phyloP scores from a whole-genome alignment of 805 yeast species.

The Pichia californica region DNA sequence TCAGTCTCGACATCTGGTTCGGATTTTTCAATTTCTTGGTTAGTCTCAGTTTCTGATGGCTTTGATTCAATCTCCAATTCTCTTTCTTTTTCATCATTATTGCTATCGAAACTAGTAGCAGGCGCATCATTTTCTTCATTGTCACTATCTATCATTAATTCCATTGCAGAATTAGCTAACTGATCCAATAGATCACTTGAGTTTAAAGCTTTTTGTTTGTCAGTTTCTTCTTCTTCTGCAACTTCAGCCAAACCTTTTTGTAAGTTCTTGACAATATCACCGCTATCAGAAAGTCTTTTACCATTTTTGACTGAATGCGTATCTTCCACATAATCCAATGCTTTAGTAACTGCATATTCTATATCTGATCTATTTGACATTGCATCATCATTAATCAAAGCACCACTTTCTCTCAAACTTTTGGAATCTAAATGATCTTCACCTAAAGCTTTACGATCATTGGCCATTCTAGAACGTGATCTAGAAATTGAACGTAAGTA shows the following conservation, averaged over 20 bases:
- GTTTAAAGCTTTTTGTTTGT: slow-evolving; percentile 13
- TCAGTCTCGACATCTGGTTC: too few species aligned
- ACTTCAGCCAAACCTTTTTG: slow-evolving; percentile 15
- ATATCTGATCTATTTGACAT: slow-evolving; percentile 41
- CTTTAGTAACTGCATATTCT: slow-evolving; percentile 43
- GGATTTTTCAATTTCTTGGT: too few species aligned
- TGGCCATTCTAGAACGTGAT: slow-evolving; percentile 48
- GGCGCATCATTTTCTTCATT: slow-evolving; percentile 16
- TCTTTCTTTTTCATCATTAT: too few species aligned
- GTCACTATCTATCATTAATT: slow-evolving; percentile 13
- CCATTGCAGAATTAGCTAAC: slow-evolving; percentile 13
- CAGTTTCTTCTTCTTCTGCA: slow-evolving; percentile 15
- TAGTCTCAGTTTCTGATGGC: too few species aligned
- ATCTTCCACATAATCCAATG: slow-evolving; percentile 31
- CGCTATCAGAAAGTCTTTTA: slow-evolving; percentile 11
- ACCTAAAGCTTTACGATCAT: slow-evolving; percentile 29
- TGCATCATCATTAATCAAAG: slow-evolving; percentile 43
- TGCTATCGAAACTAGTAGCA: not conserved
- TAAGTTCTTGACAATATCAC: slow-evolving; percentile 16
- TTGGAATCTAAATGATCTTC: slow-evolving; percentile 24
- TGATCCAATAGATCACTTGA: slow-evolving; percentile 11
- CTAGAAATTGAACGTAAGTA: slow-evolving; percentile 62
- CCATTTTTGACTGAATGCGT: slow-evolving; percentile 19
- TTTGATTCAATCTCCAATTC: too few species aligned
- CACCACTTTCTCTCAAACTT: slow-evolving; percentile 52